phyloP scores from a whole-genome alignment of 352 stramenopile species.

The Globisporangium cederbergense region DNA sequence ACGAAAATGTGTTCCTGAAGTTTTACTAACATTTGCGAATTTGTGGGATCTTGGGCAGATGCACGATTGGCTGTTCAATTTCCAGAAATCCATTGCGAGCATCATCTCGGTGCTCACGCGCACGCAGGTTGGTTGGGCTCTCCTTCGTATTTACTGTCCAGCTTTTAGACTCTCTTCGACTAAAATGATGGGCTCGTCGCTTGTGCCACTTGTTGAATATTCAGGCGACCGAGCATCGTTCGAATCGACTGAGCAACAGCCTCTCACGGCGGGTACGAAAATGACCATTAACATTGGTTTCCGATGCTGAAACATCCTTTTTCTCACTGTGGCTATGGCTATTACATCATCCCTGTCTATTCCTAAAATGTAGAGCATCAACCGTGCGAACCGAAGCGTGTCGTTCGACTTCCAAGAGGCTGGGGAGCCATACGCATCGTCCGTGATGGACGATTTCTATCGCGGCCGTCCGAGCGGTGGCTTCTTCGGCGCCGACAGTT shows the following conservation, averaged over 20 bases:
- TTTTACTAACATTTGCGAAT: constrained; percentile 25
- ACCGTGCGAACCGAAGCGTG: constrained; percentile 65
- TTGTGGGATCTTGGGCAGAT: constrained; percentile 44
- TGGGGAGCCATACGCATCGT: constrained; percentile 33
- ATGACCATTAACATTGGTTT: neutral
- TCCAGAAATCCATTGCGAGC: constrained; percentile 87
- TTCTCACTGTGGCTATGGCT: neutral
- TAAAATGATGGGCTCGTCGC: too few relatives aligned
- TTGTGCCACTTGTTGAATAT: neutral
- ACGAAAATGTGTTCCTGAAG: too few relatives aligned
- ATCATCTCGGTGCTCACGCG: constrained; percentile 77
- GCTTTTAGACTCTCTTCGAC: neutral
- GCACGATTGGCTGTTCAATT: constrained; percentile 89
- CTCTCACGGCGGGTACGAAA: constrained; percentile 52
- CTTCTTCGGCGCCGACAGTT: constrained; percentile 44
- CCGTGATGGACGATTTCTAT: constrained; percentile 56
- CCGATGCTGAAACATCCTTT: neutral
- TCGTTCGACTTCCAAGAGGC: constrained; percentile 74
- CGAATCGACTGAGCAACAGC: constrained; percentile 46
- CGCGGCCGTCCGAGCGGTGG: constrained; percentile 33
- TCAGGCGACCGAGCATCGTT: constrained; percentile 38
- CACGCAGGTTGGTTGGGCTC: constrained; percentile 28
- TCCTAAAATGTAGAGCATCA: constrained; percentile 44
- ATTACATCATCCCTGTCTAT: constrained; percentile 2
- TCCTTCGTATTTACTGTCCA: neutral